Base-by-base conservation (phyloP, 2,329 filamentous ascomycete genomes). In the Aspergillus intermedius region DNA sequence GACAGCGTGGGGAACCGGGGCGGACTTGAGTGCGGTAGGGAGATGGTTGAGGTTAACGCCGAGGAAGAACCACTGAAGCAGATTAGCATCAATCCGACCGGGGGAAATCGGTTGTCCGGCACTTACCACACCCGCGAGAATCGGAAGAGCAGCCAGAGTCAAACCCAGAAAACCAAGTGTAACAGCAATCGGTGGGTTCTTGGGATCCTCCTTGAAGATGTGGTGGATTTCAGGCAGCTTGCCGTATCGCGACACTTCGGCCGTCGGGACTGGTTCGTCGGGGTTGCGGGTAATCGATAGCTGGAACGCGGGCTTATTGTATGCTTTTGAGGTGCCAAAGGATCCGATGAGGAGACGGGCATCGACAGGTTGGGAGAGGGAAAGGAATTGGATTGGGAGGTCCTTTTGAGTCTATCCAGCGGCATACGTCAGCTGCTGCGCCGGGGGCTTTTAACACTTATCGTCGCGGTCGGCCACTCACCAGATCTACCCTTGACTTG, bases 211-310 rank as follows among this genome's bases (percentile, higher is more conserved):
- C 55, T 82, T 83, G 82, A 97, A 98, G 60, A 86, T 87, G 75
- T 98, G 93, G 74, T 88, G 81, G 65, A 98, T 96, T 71, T 94
- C 87, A 8, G 82, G 75, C 57, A 84, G 81, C 73, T 88, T 87
- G 65, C 86, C 87, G 71, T 95, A 97, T 71, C 91, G 86, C 56
- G 91, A 71, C 8, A 88, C 83, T 60, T 87, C 79, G 61, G 83
- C 80, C 48, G 77, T 70, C 17, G 82, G 76, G 13, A 81, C 65
- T 2, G 86, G 77, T 3, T 75, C 70, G 60, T 77, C 80, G 45
- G 83, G 67, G 63, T 91, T 85, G 48, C 76, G 76, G 54, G 79
- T 72, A 47, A 95, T 70, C 42, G 80, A 72, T 23, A 96, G 72
- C 56, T 88, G 78, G 74, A 97, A 97, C 30, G 84, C 79, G 52